Evolutionary conservation across 2,329 filamentous ascomycete genomes (phyloP), one percentile per base, ranked within the genome.

Genomic region (Fusarium avenaceum): DNA sequence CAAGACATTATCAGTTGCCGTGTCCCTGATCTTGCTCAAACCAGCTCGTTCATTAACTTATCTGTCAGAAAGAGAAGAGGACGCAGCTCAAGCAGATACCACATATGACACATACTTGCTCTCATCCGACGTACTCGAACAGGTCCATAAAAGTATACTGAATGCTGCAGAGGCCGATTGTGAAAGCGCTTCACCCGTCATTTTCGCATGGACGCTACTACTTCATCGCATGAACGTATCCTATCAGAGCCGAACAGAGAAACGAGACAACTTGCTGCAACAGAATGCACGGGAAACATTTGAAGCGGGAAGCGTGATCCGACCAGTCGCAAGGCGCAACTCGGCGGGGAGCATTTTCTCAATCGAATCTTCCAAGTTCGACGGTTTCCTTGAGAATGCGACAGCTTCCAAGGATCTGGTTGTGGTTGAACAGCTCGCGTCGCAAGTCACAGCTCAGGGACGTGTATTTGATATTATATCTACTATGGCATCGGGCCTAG

Each of bases 171-270:
- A 83, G 28, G 75, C 80, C 20, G 85, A 85, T 17, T 83, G 87
- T n/a, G 81, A 84, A 38, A 87, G 87, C 35, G 91, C 92, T 20
- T 89, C 87, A 56, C 92, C 93, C 2, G 88, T 92, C 19, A 86
- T 93, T 20, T 92, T 96, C 69, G 88, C 92, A 4, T 98, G 94
- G 94, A 89, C 90, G 6, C 82, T 95, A 47, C 86, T 97, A 26
- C 83, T 94, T 11, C 87, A 91, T 72, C 85, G 86, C 26, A 88
- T 96, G 80, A 87, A 88, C 69, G 80, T 87, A 42, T 86, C 87
- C 14, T 90, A 89, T 67, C 84, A 87, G 57, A 83, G 83, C 50
- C 83, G 90, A 45, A 87, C 87, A 39, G 89, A 91, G 74, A 84
- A 85, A 59, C 80, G 87, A 47, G 87, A 89, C 69, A 80, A 86